Conservation (phyloP, 169 alveolate genomes). For the Plasmodium malariae region DNA sequence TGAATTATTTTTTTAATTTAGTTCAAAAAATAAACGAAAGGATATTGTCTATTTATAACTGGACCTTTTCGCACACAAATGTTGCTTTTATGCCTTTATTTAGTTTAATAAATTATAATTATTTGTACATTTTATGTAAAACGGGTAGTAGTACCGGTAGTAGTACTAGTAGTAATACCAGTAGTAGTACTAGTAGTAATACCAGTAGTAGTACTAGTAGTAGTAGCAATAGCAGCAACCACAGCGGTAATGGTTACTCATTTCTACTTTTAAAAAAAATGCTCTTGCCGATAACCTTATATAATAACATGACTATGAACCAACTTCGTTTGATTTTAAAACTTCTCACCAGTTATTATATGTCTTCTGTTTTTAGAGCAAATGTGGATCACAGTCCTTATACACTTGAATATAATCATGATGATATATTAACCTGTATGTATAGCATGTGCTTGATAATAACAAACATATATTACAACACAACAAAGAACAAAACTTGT, state of each 20-base stretch:
- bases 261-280: constrained; percentile 55
- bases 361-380: background rate
- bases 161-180: no score
- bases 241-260: no score
- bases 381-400: background rate
- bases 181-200: no score
- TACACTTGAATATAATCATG: constrained; percentile 13
- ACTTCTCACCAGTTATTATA: constrained; percentile 28
- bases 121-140: constrained; percentile 45
- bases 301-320: constrained; percentile 43
- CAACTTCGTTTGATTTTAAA: constrained; percentile 67
- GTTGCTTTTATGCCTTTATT: constrained; percentile 41
- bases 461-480: constrained; percentile 39
- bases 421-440: constrained; percentile 61
- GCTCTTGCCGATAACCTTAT: constrained; percentile 55
- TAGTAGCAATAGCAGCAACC: no score
- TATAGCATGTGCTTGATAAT: constrained; percentile 46
- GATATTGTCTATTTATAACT: constrained; percentile 59
- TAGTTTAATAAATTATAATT: constrained; percentile 52
- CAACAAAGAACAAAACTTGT: background rate
- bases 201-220: no score
- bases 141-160: constrained; percentile 11
- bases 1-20: constrained; percentile 16
- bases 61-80: constrained; percentile 69
- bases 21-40: constrained; percentile 63